phyloP scores from a whole-genome alignment of 768 basidiomycete species.

The Leccinum fibrillosum region DNA sequence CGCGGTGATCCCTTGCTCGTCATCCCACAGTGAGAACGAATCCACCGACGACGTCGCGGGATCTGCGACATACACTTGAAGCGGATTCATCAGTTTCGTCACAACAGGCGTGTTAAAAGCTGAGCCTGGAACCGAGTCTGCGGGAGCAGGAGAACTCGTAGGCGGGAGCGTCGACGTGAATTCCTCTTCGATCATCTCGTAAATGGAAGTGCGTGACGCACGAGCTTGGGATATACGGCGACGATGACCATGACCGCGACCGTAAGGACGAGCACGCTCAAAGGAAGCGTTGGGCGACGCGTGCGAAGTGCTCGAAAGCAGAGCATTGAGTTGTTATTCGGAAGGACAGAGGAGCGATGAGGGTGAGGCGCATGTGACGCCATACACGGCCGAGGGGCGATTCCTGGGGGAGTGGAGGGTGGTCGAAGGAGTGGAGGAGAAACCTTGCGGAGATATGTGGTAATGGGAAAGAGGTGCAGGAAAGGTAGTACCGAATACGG shows the following conservation, averaged over 20 bases:
- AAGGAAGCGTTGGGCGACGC: constrained; percentile 44
- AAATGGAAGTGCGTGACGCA: constrained; percentile 63
- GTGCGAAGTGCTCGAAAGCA: constrained; percentile 54
- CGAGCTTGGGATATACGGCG: constrained; percentile 65
- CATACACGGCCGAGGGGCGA: constrained; percentile 63
- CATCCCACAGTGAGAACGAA: constrained; percentile 54
- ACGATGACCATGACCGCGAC: constrained; percentile 65
- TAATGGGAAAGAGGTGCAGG: constrained; percentile 57
- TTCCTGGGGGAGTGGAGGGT: constrained; percentile 41
- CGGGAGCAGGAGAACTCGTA: constrained; percentile 21
- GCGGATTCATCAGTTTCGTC: constrained; percentile 23
- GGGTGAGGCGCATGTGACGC: constrained; percentile 56
- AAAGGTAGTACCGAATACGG: constrained; percentile 63
- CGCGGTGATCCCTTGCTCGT: constrained; percentile 62
- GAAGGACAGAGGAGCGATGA: constrained; percentile 69
- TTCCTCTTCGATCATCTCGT: constrained; percentile 82
- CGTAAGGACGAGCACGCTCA: constrained; percentile 38
- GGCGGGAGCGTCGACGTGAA: constrained; percentile 33
- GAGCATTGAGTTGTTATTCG: constrained; percentile 58
- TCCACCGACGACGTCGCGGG: constrained; percentile 48
- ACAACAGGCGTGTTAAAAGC: constrained; percentile 31
- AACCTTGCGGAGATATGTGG: constrained; percentile 42
- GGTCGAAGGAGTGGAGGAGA: constrained; percentile 48
- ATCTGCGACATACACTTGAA: constrained; percentile 55
- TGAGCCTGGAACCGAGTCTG: background rate